Base-by-base conservation (phyloP, 2,329 filamentous ascomycete genomes). In the Fusarium nodosum region DNA sequence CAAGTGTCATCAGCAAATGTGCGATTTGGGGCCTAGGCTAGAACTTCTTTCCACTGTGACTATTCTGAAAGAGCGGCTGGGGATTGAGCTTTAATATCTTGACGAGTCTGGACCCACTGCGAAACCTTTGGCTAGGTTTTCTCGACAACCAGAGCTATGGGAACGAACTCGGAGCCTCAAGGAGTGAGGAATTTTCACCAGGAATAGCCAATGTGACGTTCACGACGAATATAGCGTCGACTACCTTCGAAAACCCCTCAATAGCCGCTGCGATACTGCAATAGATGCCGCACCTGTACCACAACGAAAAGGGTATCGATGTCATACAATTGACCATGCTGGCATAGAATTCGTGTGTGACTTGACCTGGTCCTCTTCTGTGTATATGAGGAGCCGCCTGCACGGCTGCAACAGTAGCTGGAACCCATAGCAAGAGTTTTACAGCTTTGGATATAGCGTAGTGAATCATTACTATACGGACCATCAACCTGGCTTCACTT, bases 391-490 rank as follows among this genome's bases (percentile, higher is more conserved):
- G 38, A 45, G 26, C 26, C 16, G 56, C 56, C 2, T 52, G 36
- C 1, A 45, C 31, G 3, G 26, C 10, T 4, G 31, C 56, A 15
- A 53, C 56, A 2, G 26, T 39, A 3, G 20, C 7, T 1, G 36
- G 58, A 24, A 36, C 44, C 33, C 24, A 11, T 4, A 61, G n/a
- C 0, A 54, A 15, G 4, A 28, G 8, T 0, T 30, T 33, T 7
- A 34, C 18, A 4, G 16, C 46, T 7, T 20, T 15, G 7, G 38
- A 20, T 2, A 36, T 3, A 4, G 48, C 7, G 10, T 31, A 26
- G 5, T n/a, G n/a, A 4, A 4, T n/a, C 9, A 33, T 16, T 0
- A 28, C 9, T 0, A 34, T 16, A 7, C 13, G 5, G 3, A 28
- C 28, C 4, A 36, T 1, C 0, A 0, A 8, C 4, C 28, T 24